Evolutionary conservation across 108 stramenopile species (phyloP).

Genomic region (Epithemia pelagica): DNA sequence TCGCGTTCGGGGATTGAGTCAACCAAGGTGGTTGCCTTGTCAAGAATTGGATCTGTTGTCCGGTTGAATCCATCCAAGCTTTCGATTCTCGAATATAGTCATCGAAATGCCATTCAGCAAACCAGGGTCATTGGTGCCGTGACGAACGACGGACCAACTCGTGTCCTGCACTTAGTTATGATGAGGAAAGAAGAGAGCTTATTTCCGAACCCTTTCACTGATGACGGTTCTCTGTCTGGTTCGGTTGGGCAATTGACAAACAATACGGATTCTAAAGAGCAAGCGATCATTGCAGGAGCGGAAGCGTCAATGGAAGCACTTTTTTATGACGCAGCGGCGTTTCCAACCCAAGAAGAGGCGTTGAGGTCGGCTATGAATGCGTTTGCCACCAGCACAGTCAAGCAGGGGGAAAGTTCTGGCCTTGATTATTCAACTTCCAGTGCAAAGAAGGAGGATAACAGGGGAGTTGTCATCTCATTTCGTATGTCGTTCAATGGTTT

Average conservation of each 20-base stretch:
- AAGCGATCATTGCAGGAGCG: not conserved
- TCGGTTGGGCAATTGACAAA: not conserved
- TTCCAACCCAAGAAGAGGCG: not conserved
- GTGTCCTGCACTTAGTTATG: slow-evolving; percentile 35
- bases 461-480: not conserved
- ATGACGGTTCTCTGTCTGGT: not conserved
- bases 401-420: not conserved
- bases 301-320: not conserved
- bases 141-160: slow-evolving; percentile 61
- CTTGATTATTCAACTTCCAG: not conserved
- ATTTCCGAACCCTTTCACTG: not conserved
- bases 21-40: slow-evolving; percentile 51
- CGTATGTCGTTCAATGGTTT: slow-evolving; percentile 40
- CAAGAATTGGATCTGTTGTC: slow-evolving; percentile 36
- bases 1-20: slow-evolving; percentile 54
- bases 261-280: not conserved
- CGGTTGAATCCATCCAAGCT: slow-evolving; percentile 59
- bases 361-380: not conserved
- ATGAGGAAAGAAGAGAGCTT: not conserved
- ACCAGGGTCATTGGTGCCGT: slow-evolving; percentile 52
- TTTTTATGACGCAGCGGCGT: not conserved
- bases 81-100: slow-evolving; percentile 13
- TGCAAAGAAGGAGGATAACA: not conserved
- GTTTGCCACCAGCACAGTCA: not conserved
- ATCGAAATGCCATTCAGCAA: slow-evolving; percentile 21